Evolutionary conservation across 768 basidiomycete genomes (phyloP), one percentile per base, ranked within the genome.

Genomic region (Pleurotus giganteus): DNA sequence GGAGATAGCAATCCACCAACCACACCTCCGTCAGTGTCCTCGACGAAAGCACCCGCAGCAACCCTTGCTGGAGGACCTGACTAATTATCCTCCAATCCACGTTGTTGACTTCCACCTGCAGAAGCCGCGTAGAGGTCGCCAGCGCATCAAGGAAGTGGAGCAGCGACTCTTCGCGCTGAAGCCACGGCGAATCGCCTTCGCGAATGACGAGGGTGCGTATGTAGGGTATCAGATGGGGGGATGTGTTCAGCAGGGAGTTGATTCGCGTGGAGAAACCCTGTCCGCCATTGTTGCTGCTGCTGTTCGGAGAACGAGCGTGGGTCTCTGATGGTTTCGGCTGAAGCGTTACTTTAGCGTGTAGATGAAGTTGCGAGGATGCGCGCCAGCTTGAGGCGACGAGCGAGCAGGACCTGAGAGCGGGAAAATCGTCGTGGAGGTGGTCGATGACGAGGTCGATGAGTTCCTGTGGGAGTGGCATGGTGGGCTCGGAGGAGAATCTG

Each of bases 371-470:
- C 61, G 32, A 47, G 54, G 42, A 65, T 57, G 60, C 39, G 11
- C 58, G 23, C 60, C 57, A 65, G 45, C 59, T 39, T 39, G 57
- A 60, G 26, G 53, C 59, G 4, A 62, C 56, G 2, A 57, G 50
- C 28, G 50, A 57, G 42, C 64, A 65, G 1, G 44, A 17, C 9
- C 44, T 15, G 21, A 65, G 56, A 7, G 60, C 27, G 15, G 13
- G 17, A 19, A 56, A 42, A 17, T 63, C 60, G 31, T 61, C 44
- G 17, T 54, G 58, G n/a, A 63, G n/a, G 43, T 61, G 57, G 56
- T 61, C 64, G 29, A 65, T 61, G 53, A 61, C 54, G 12, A 54
- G 32, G 49, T 63, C 64, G 9, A 56, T 26, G 19, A 65, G 57
- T 17, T 65, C 64, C 23, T 47, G 26, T 15, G 63, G 63, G 50